Percentiles rank a stretch among this genome's conserved stretches.
Evolutionary conservation across 768 basidiomycete genomes (phyloP).

Genomic region (Coprinellus micaceus): DNA sequence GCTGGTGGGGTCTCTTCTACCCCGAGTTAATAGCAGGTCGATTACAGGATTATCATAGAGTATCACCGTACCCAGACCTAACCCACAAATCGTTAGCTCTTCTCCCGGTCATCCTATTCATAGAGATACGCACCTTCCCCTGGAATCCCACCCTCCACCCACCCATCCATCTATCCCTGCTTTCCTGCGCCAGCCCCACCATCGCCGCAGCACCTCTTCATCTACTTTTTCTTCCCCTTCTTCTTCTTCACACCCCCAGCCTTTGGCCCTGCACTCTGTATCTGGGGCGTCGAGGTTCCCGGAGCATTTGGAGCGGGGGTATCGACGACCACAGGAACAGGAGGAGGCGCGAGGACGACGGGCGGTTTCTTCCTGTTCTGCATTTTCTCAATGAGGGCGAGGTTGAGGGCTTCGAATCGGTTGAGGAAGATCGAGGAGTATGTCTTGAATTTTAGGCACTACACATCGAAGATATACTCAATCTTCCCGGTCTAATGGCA

Average conservation of each 20-base stretch:
- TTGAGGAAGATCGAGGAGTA: constrained; percentile 93
- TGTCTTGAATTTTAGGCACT: constrained; percentile 98
- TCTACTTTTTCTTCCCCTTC: constrained; percentile 77
- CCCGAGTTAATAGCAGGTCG: too few relatives aligned
- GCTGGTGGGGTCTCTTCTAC: too few relatives aligned
- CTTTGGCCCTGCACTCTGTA: constrained; percentile 15
- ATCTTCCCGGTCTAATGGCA: neutral
- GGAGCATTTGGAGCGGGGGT: constrained; percentile 23
- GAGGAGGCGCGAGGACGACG: constrained; percentile 17
- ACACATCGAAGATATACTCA: neutral
- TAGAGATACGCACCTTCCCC: too few relatives aligned
- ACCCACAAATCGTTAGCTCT: too few relatives aligned
- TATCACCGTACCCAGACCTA: too few relatives aligned
- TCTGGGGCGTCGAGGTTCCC: constrained; percentile 26
- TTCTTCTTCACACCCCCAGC: constrained; percentile 76
- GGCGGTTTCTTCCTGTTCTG: constrained; percentile 51
- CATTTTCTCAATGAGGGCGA: constrained; percentile 83
- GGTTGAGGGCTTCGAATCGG: constrained; percentile 90
- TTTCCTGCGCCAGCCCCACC: too few relatives aligned
- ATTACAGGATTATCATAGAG: too few relatives aligned
- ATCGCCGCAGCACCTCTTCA: too few relatives aligned
- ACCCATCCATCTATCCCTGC: too few relatives aligned
- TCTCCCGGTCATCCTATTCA: too few relatives aligned
- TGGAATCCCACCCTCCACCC: too few relatives aligned
- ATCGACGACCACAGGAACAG: constrained; percentile 15